Evolutionary conservation across 495 filamentous ascomycete genomes (phyloP).

Genomic region (Xylaria nigripes): DNA sequence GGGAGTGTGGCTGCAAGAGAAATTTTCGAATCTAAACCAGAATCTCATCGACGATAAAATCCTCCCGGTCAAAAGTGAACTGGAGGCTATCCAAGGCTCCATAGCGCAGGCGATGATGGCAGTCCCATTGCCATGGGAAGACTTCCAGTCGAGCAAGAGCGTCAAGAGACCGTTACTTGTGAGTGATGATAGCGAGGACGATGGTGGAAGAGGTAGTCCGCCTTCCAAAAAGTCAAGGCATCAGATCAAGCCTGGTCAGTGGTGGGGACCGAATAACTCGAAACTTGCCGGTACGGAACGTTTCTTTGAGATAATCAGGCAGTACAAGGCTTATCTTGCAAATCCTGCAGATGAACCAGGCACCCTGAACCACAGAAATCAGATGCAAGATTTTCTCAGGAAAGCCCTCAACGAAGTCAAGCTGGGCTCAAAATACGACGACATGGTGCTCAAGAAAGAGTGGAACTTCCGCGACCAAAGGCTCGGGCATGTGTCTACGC

Average conservation of each 20-base stretch:
- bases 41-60: background rate
- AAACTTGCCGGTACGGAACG: conserved; percentile 1
- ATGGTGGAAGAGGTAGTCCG: background rate
- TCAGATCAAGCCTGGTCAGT: background rate
- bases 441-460: background rate
- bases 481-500: background rate
- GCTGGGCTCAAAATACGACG: background rate
- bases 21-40: background rate
- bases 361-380: background rate
- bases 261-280: conserved; percentile 5
- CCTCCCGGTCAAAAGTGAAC: background rate
- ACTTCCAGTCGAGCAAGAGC: background rate
- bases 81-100: background rate
- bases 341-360: background rate
- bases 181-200: background rate
- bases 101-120: background rate
- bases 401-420: background rate
- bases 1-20: background rate
- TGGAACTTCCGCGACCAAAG: background rate
- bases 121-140: background rate
- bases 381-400: background rate
- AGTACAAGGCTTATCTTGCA: conserved; percentile 4
- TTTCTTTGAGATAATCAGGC: conserved; percentile 1
- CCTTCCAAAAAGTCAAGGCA: background rate
- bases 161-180: background rate